A percentile compares a stretch with the other conserved stretches of the same genome.
phyloP scores from a whole-genome alignment of 371 early-diverging fungal genomes.

The Syncephalastrum sp. region DNA sequence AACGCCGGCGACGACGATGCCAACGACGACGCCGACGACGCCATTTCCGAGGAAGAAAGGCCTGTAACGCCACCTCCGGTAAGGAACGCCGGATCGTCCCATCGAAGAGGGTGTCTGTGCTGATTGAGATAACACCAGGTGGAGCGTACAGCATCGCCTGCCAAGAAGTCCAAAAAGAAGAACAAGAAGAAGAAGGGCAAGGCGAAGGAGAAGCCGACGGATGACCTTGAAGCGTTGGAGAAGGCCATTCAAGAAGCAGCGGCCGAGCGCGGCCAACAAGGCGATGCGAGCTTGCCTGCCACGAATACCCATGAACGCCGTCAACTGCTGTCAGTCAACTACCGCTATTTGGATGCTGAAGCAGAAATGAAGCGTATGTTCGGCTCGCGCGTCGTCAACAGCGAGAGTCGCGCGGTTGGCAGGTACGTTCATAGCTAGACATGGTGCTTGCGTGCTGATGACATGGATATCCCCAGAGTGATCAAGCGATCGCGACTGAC shows the following conservation, averaged over 20 bases:
- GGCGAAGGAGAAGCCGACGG: slow-evolving; percentile 37
- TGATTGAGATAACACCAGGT: background rate
- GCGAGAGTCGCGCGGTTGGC: slow-evolving; percentile 44
- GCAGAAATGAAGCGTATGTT: slow-evolving; percentile 89
- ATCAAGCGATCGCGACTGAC: slow-evolving; percentile 64
- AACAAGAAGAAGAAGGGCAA: slow-evolving; percentile 54
- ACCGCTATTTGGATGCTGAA: slow-evolving; percentile 75
- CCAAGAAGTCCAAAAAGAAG: slow-evolving; percentile 18
- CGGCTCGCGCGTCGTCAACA: slow-evolving; percentile 78
- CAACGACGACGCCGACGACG: slow-evolving; percentile 30
- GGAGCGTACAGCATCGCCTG: slow-evolving; percentile 2
- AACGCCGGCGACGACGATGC: slow-evolving; percentile 42
- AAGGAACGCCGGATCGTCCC: background rate
- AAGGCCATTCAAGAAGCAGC: slow-evolving; percentile 38
- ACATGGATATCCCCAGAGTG: slow-evolving; percentile 14
- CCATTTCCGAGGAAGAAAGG: slow-evolving; percentile 2
- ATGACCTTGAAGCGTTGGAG: slow-evolving; percentile 47
- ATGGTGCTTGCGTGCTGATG: background rate
- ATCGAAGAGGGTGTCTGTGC: background rate
- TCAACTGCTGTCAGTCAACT: slow-evolving; percentile 62
- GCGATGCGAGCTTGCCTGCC: background rate
- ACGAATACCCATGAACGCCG: slow-evolving; percentile 27
- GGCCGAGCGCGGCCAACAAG: background rate
- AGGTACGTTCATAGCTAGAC: slow-evolving; percentile 11
- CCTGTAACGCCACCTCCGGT: background rate